Evolutionary conservation across 345 rosid species (phyloP), one percentile per base, ranked within the genome.

Genomic region (Ailanthus altissimus): DNA sequence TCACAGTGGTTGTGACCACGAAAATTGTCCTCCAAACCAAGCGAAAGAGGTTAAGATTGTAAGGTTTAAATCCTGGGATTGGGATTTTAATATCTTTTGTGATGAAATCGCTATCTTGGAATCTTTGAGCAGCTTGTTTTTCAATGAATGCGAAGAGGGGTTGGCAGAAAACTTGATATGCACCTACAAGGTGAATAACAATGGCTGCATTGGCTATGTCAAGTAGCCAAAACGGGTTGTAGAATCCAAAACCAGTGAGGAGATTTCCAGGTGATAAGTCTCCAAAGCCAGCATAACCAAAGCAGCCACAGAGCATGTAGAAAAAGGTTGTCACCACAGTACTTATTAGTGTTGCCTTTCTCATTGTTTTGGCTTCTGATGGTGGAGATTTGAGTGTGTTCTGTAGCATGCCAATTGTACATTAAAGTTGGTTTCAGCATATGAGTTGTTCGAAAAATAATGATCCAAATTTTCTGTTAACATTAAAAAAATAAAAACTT

Each of bases 121-220:
- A 93, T 70, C 79, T 81, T 23, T 68, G 72, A 1, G 77, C 46
- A 0, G 93, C 91, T 64, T 68, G 10, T 76, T 87, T 92, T 80
- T 95, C 99, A 0, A 95, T 21, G 86, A 95, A 95, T 26, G 94
- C 88, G 16, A 88, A 95, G 14, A 93, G 83, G 42, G 98, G 97
- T 78, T 95, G 99, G 84, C 97, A 92, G 81, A 25, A 93, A 75
- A 95, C 98, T 83, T 95, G 99, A 89, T 95, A 95, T 14, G 97
- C 98, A 7, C 96, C 97, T 3, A 93, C 82, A 20, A 93, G 89
- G 87, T 95, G 99, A 71, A 95, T 74, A 0, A 92, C 90, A 46
- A 95, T 88, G 51, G 99, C 97, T 0, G 85, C 81, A 51, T 95
- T 95, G 7, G 96, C 99, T 67, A 95, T 87, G 89, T 93, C 97